These are phyloP conservation scores for Byssothecium circinans DNA, from an alignment of 2,329 filamentous ascomycete species.

Conservation along the genomic window DNA sequence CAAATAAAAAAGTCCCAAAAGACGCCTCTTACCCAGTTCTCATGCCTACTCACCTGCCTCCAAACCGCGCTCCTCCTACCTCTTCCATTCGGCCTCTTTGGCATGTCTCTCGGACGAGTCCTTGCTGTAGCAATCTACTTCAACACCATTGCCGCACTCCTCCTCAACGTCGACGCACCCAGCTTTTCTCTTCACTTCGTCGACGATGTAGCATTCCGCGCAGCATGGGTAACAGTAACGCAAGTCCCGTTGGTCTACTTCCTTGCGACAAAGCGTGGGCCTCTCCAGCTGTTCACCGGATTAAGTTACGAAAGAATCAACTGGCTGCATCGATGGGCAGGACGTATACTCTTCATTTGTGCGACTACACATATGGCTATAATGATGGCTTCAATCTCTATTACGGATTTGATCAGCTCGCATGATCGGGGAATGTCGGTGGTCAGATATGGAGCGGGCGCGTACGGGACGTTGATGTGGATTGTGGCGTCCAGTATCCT, in stretches of 20 bases:
- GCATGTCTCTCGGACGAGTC: slow-evolving; percentile 11
- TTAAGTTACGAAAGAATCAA: slow-evolving; percentile 28
- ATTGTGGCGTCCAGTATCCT: slow-evolving; percentile 26
- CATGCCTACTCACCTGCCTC: slow-evolving; percentile 6
- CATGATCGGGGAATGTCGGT: slow-evolving; percentile 20
- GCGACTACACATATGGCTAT: slow-evolving; percentile 29
- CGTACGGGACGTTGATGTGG: slow-evolving; percentile 29
- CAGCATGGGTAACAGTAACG: slow-evolving; percentile 32
- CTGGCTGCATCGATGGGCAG: slow-evolving; percentile 29
- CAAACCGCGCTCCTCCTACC: slow-evolving; percentile 10
- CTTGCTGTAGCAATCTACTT: slow-evolving; percentile 11
- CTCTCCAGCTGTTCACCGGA: slow-evolving; percentile 20
- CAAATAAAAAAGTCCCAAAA: background rate
- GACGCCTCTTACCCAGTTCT: background rate
- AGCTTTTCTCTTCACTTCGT: slow-evolving; percentile 22
- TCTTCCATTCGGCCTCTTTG: background rate
- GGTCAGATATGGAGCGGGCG: slow-evolving; percentile 26
- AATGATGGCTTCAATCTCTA: slow-evolving; percentile 28
- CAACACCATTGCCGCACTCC: slow-evolving; percentile 7
- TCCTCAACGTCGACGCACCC: slow-evolving; percentile 27
- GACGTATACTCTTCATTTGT: slow-evolving; percentile 25
- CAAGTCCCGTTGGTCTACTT: slow-evolving; percentile 33
- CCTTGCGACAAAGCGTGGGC: slow-evolving; percentile 29
- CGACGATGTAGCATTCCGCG: slow-evolving; percentile 35
- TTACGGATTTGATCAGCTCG: slow-evolving; percentile 22